Base-by-base conservation (phyloP, 257 asterid species). In the Parsonsia alboflavescens region DNA sequence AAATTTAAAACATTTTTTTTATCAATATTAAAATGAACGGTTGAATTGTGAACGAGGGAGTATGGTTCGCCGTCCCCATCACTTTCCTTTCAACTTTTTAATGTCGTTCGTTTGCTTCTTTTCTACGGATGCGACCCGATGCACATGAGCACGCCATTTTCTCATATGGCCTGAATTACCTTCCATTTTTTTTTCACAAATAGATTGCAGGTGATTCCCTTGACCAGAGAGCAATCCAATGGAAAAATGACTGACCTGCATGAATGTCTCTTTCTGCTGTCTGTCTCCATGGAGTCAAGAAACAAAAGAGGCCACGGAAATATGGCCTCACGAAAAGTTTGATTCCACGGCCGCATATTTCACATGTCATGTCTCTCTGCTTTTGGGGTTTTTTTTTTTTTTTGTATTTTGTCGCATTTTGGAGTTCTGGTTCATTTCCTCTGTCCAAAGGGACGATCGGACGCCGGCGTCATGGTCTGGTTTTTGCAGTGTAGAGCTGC, bases 281-380 rank as follows among this genome's bases (percentile, higher is more conserved):
- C 62, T 70, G 59, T 52, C 64, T 49, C 39, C 19, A 49, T 1
- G 1, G 21, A 54, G 17, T 24, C 68, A 54, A 53, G 13, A 39
- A 30, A 42, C 9, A 7, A 69, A 33, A 33, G 72, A 70, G 61
- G 66, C 80, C 66, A 70, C 80, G 48, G 80, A 63, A 76, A 58
- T 12, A 7, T 64, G 73, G 33, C 17, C 26, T 6, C 50, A 24
- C 39, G 28, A 75, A 78, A 53, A 70, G 42, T 57, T 64, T 63
- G 64, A 72, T 65, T 72, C 59, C 28, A 6, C 49, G 70, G 62
- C 42, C 16, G 26, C 36, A 58, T 52, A 65, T 11, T 5, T 42
- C 78, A 78, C 81, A 66, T 78, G 82, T 36, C 74, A 45, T 73
- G 78, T 78, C 81, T 64, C 61, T 30, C 24, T 13, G 30, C 2